A percentile compares a stretch with the other conserved stretches of the same genome.
Conservation (phyloP, 2,329 filamentous ascomycete species). For the Catunica adiposa region DNA sequence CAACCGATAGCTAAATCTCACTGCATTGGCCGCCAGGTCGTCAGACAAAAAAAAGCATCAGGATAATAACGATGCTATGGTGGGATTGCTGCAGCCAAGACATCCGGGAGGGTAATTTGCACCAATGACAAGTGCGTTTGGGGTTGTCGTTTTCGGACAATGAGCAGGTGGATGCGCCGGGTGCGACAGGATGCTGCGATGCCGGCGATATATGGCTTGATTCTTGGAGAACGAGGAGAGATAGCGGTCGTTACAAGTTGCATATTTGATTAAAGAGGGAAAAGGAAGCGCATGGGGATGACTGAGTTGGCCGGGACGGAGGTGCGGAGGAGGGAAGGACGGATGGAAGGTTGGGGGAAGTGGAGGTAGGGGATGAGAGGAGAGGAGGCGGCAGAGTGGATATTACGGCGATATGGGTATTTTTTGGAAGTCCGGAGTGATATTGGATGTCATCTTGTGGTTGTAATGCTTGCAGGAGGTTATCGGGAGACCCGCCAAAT, state of each 20-base stretch:
- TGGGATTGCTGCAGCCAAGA: not conserved
- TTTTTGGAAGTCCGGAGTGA: too few relatives aligned
- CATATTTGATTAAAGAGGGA: not conserved
- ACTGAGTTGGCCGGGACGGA: not conserved
- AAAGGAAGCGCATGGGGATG: not conserved
- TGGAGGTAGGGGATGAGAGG: too few relatives aligned
- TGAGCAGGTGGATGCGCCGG: not conserved
- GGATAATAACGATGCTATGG: too few relatives aligned
- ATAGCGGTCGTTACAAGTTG: not conserved
- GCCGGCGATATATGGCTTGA: not conserved
- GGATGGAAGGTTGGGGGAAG: not conserved
- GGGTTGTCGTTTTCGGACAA: not conserved
- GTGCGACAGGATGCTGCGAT: not conserved
- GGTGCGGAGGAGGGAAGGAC: not conserved
- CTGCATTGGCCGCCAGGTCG: too few relatives aligned
- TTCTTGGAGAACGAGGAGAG: not conserved
- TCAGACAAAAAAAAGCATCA: too few relatives aligned
- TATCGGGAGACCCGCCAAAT: not conserved
- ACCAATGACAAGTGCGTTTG: not conserved
- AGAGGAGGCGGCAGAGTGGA: too few relatives aligned
- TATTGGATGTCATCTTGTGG: not conserved
- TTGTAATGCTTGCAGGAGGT: not conserved
- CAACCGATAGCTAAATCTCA: too few relatives aligned
- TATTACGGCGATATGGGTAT: too few relatives aligned
- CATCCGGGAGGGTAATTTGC: not conserved